A percentile compares a stretch with the other conserved stretches of the same genome.
phyloP scores from a whole-genome alignment of 352 stramenopile species.

The Phytophthora hybrid region DNA sequence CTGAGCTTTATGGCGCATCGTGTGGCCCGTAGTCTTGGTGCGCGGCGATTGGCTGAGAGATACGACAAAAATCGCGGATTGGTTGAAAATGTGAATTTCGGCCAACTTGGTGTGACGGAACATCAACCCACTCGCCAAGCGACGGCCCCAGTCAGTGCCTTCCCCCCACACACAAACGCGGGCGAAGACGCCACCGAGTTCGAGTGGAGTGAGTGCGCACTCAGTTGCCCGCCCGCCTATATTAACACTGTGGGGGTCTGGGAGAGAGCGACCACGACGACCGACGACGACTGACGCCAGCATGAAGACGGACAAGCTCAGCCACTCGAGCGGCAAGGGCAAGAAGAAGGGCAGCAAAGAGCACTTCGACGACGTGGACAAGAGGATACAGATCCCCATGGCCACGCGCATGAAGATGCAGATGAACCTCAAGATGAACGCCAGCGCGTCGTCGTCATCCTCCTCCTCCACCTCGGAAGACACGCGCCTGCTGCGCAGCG shows the following conservation, averaged over 20 bases:
- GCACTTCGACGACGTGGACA: constrained; percentile 66
- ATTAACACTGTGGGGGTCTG: too few relatives aligned
- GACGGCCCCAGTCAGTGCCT: not conserved
- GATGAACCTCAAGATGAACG: constrained; percentile 51
- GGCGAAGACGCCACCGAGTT: not conserved
- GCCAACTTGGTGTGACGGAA: constrained; percentile 23
- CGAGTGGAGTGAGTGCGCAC: too few relatives aligned
- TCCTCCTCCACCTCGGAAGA: constrained; percentile 15
- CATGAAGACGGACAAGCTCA: constrained; percentile 42
- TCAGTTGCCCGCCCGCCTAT: too few relatives aligned
- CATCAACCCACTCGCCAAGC: constrained; percentile 11
- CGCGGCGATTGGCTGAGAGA: constrained; percentile 11
- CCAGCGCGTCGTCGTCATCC: not conserved
- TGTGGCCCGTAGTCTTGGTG: constrained; percentile 30
- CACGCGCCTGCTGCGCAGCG: constrained; percentile 54
- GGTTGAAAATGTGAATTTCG: not conserved
- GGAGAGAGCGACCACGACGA: not conserved
- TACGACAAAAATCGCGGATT: too few relatives aligned
- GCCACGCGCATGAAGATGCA: constrained; percentile 58
- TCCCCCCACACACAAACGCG: constrained; percentile 21
- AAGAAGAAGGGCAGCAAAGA: constrained; percentile 19
- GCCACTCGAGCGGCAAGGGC: constrained; percentile 25
- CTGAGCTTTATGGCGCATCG: constrained; percentile 12
- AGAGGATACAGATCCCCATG: constrained; percentile 77
- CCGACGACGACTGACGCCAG: not conserved